A percentile compares a stretch with the other conserved stretches of the same genome.
Evolutionary conservation across 2,329 filamentous ascomycete species (phyloP).

Genomic region (Boeremia lycopersici): DNA sequence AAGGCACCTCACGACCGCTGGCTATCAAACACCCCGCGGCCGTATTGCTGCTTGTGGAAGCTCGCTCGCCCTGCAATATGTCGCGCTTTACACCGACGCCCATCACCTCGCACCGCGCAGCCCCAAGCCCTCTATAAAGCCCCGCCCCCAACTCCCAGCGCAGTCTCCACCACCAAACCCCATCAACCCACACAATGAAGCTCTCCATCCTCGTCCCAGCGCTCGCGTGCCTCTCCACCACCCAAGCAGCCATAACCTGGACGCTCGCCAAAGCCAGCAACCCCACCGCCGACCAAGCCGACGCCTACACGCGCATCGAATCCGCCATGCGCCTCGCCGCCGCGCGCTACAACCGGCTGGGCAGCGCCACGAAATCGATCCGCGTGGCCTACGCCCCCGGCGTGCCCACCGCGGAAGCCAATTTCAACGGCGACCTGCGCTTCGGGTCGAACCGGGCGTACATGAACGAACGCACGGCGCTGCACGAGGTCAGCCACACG

Average conservation of each 20-base stretch:
- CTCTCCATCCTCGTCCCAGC: slow-evolving; percentile 26
- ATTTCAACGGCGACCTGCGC: slow-evolving; percentile 43
- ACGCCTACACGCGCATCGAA: slow-evolving; percentile 42
- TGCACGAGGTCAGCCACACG: slow-evolving; percentile 46
- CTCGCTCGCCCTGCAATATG: slow-evolving; percentile 4
- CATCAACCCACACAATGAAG: too few relatives aligned
- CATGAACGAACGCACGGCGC: slow-evolving; percentile 44
- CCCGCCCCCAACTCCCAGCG: too few relatives aligned
- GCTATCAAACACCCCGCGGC: background rate
- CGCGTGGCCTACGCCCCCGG: slow-evolving; percentile 39
- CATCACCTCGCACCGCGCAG: too few relatives aligned
- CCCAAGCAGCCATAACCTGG: slow-evolving; percentile 34
- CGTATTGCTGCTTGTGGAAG: slow-evolving; percentile 1
- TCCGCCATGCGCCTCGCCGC: slow-evolving; percentile 40
- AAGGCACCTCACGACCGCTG: background rate
- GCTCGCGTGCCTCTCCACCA: slow-evolving; percentile 27
- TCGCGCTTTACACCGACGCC: too few relatives aligned
- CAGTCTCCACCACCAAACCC: too few relatives aligned
- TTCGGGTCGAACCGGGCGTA: slow-evolving; percentile 42
- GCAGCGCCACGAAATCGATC: slow-evolving; percentile 34
- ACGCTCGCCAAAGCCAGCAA: slow-evolving; percentile 33
- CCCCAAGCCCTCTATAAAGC: too few relatives aligned
- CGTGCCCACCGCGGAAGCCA: slow-evolving; percentile 44
- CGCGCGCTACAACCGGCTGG: slow-evolving; percentile 32
- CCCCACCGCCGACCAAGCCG: slow-evolving; percentile 40